Base-by-base conservation (phyloP, 1,284 basidiomycete genomes). In the Lentinus polychrous region DNA sequence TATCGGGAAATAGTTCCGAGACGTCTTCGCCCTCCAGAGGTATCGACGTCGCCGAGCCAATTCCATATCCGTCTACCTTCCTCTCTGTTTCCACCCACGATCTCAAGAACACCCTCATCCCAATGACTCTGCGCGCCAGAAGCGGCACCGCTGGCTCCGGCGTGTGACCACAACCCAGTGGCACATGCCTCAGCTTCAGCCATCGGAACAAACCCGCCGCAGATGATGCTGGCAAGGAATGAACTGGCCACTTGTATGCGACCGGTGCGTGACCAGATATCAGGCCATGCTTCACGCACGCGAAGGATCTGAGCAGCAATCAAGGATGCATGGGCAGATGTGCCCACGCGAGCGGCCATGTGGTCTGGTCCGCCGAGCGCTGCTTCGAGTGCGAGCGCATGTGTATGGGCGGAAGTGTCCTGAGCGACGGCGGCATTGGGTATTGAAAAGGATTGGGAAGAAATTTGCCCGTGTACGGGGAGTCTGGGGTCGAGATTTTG, bases 31-130 rank as follows among this genome's bases (percentile, higher is more conserved):
- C 82, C 81, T 11, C 69, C 67, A 15, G 64, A 67, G 56, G 72
- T 60, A 57, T 86, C 86, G 7, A 89, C 86, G 37, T 85, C 81
- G 11, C 86, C 89, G 10, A 90, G 68, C 84, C 87, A 86, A 3
- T 75, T 75, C 56, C 79, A 74, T 38, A 89, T 78, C 43, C 78
- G 67, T 53, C 79, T 66, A 7, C 81, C 86, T 56, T 87, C 83
- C 52, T 89, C 84, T 45, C 77, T 66, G 50, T 75, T 81, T 0
- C 86, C 87, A 37, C 82, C 85, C 12, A 90, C 76, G 46, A 87
- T 80, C 57, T 88, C 85, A 46, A 91, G 68, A 1, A 87, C 76
- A 8, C 73, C 76, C 40, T 88, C 83, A 53, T 91, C 86, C 89
- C 88, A 91, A 52, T 79, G 73, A 4, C 80, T 79, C 44, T 71